Percentiles rank a stretch among this genome's conserved stretches.
Conservation (phyloP, 2,329 filamentous ascomycete species). For the Penicillium expansum region DNA sequence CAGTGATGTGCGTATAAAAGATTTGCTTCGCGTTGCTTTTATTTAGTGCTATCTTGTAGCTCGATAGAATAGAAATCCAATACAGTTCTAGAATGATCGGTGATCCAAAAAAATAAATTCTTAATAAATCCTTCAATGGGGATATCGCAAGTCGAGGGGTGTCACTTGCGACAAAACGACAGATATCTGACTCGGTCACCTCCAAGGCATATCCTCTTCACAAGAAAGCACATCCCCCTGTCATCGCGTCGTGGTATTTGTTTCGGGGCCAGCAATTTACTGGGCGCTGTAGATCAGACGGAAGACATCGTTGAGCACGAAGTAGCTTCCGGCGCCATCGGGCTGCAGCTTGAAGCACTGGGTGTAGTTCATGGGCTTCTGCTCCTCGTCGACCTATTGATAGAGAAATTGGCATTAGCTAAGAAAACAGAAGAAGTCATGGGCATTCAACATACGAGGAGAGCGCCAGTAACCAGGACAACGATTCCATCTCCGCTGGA, state of each 20-base stretch:
- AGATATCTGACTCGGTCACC: neutral
- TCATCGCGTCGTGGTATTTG: slow-evolving; percentile 22
- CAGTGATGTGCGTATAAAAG: slow-evolving; percentile 14
- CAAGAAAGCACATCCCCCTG: neutral
- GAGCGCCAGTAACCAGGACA: slow-evolving; percentile 82
- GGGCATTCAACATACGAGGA: slow-evolving; percentile 62
- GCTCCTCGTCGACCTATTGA: slow-evolving; percentile 75
- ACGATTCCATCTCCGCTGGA: slow-evolving; percentile 69
- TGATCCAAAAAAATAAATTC: slow-evolving; percentile 6
- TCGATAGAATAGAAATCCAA: neutral
- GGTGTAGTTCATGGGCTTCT: slow-evolving; percentile 84
- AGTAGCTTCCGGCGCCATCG: slow-evolving; percentile 68
- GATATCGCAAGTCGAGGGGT: neutral
- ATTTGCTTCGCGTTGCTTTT: neutral
- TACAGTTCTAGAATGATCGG: slow-evolving; percentile 6
- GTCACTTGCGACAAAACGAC: neutral
- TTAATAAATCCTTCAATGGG: neutral
- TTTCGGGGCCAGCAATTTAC: slow-evolving; percentile 10
- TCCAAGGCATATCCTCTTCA: slow-evolving; percentile 6
- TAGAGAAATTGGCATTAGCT: neutral
- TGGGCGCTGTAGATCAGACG: slow-evolving; percentile 67
- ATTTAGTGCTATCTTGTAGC: neutral
- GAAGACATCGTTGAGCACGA: slow-evolving; percentile 93
- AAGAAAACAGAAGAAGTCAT: neutral
- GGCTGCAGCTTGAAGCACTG: slow-evolving; percentile 83